Conservation (phyloP, 306 rosid species). For the Quercus aquifolioides region DNA sequence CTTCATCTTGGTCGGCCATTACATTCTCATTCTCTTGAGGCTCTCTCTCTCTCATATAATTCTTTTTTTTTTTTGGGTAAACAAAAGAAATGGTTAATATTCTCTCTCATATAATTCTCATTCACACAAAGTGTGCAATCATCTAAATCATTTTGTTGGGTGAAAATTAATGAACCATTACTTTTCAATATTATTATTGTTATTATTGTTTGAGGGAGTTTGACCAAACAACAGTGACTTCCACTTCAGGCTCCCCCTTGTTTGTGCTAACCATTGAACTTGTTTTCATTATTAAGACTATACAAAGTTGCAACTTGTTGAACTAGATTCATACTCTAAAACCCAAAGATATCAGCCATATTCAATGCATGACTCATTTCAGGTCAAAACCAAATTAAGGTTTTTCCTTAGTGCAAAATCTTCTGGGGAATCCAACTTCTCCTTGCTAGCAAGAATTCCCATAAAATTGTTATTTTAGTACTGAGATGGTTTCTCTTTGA, state of each 20-base stretch:
- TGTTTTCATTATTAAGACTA: too few relatives aligned
- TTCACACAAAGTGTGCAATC: slow-evolving; percentile 32
- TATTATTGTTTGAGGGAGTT: background rate
- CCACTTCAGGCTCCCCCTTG: too few relatives aligned
- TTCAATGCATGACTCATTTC: background rate
- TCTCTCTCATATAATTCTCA: background rate
- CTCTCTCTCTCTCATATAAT: background rate
- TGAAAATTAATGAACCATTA: slow-evolving; percentile 6
- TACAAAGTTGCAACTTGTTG: slow-evolving; percentile 4
- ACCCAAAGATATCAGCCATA: background rate
- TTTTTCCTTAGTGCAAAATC: background rate
- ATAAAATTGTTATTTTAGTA: slow-evolving; percentile 1
- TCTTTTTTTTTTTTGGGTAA: too few relatives aligned
- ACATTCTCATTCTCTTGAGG: background rate
- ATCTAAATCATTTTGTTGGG: slow-evolving; percentile 19
- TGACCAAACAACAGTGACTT: too few relatives aligned
- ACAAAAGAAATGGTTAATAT: too few relatives aligned
- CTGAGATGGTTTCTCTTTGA: background rate
- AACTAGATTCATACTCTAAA: background rate
- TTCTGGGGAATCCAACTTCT: background rate
- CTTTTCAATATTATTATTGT: slow-evolving; percentile 17
- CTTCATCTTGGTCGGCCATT: slow-evolving; percentile 34
- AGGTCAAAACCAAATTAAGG: background rate
- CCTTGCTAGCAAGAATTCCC: background rate
- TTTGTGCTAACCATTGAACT: too few relatives aligned